phyloP scores from a whole-genome alignment of 202 grass and related monocot species.

The Musa balbisiana region DNA sequence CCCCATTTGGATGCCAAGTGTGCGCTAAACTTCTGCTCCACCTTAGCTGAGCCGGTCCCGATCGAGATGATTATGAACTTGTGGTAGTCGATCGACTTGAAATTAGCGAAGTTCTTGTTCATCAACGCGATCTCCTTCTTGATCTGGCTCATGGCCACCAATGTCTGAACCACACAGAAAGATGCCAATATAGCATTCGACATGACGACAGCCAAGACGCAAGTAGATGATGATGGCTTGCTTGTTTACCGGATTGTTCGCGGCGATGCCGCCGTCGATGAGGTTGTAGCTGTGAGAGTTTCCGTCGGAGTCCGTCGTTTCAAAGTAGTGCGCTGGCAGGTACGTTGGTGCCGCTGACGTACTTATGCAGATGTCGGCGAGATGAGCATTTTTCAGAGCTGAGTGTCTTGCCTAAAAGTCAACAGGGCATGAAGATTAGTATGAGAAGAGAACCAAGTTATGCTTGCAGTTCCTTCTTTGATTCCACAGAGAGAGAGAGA shows the following conservation, averaged over 20 bases:
- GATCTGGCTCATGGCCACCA: slow-evolving; percentile 35
- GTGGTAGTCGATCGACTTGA: slow-evolving; percentile 27
- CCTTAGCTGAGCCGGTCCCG: slow-evolving; percentile 34
- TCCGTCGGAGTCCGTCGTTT: slow-evolving; percentile 33
- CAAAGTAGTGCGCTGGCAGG: slow-evolving; percentile 45
- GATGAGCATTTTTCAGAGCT: slow-evolving; percentile 33
- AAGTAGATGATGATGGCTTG: not conserved
- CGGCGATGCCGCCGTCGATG: slow-evolving; percentile 33
- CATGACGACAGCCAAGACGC: not conserved
- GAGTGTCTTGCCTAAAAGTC: slow-evolving; percentile 24
- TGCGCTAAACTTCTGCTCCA: slow-evolving; percentile 30
- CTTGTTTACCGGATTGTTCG: slow-evolving; percentile 40
- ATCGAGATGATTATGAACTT: slow-evolving; percentile 40
- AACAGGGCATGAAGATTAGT: not conserved
- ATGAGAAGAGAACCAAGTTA: not conserved
- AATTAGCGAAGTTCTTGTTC: slow-evolving; percentile 28
- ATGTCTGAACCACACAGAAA: slow-evolving; percentile 23
- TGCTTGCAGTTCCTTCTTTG: not conserved
- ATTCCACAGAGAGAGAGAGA: not conserved
- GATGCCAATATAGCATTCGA: not conserved
- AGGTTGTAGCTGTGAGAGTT: slow-evolving; percentile 27
- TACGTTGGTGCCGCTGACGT: slow-evolving; percentile 40
- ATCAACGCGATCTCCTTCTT: slow-evolving; percentile 28
- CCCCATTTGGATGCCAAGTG: slow-evolving; percentile 29
- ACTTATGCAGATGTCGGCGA: slow-evolving; percentile 46